Conservation (phyloP, 306 rosid species). For the Cucurbita moschata region DNA sequence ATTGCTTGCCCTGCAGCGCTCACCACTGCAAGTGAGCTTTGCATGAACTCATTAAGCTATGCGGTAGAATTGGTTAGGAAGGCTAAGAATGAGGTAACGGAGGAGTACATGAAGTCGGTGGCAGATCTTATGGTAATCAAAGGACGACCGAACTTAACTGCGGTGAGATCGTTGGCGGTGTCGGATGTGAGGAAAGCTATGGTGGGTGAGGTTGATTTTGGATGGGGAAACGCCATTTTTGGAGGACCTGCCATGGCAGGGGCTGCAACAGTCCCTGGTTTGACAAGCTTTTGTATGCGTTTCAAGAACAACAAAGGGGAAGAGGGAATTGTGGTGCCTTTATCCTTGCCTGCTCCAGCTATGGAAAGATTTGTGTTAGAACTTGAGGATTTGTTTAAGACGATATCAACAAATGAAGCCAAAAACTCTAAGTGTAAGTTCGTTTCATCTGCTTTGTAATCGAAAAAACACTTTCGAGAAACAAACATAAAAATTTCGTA, state of each 20-base stretch:
- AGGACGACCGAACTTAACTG: slow-evolving; percentile 6
- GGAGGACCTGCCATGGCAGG: slow-evolving; percentile 6
- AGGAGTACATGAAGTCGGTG: slow-evolving; percentile 31
- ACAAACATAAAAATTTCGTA: too few relatives aligned
- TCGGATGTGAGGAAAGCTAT: slow-evolving; percentile 8
- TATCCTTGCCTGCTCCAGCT: slow-evolving; percentile 19
- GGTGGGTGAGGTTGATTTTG: slow-evolving; percentile 17
- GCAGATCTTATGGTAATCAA: slow-evolving; percentile 20
- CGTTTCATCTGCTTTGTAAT: too few relatives aligned
- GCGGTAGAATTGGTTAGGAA: slow-evolving; percentile 16
- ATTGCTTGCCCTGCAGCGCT: background rate
- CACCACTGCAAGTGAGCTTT: background rate
- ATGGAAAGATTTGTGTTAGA: slow-evolving; percentile 30
- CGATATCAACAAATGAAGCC: too few relatives aligned
- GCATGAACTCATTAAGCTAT: slow-evolving; percentile 2
- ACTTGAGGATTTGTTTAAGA: background rate
- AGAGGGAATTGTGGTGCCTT: slow-evolving; percentile 18
- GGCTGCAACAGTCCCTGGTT: background rate
- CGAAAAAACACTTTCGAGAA: too few relatives aligned
- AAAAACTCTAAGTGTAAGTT: too few relatives aligned
- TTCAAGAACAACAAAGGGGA: slow-evolving; percentile 15
- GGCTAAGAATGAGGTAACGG: slow-evolving; percentile 4
- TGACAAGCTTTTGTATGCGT: background rate
- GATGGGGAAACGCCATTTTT: slow-evolving; percentile 35
- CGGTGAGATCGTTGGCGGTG: background rate